phyloP scores from a whole-genome alignment of 2,329 filamentous ascomycete genomes.

The Venturia oleaginea region DNA sequence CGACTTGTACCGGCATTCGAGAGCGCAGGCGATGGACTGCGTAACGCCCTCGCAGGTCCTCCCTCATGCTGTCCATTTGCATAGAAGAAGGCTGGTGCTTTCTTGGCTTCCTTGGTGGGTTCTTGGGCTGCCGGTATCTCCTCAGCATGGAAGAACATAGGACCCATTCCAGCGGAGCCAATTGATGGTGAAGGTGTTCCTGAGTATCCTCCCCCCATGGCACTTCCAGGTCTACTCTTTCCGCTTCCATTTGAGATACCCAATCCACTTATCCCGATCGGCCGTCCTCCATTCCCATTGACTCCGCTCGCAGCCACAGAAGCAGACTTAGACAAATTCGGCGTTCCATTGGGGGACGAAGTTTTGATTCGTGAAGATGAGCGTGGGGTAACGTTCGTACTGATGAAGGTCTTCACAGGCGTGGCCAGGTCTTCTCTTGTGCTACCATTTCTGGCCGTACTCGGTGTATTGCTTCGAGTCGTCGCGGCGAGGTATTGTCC shows the following conservation, averaged over 20 bases:
- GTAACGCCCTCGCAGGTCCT: conserved; percentile 16
- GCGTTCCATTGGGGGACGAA: conserved; percentile 46
- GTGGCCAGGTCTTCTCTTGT: conserved; percentile 43
- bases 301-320: conserved; percentile 24
- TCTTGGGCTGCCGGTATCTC: conserved; percentile 45
- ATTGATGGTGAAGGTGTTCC: conserved; percentile 22
- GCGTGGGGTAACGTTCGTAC: conserved; percentile 66
- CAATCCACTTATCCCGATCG: background rate
- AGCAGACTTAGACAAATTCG: conserved; percentile 26
- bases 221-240: conserved; percentile 27
- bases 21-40: conserved; percentile 27
- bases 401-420: conserved; percentile 48
- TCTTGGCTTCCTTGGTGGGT: conserved; percentile 25
- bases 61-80: conserved; percentile 40
- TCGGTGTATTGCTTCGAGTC: conserved; percentile 22
- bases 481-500: conserved; percentile 22
- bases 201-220: conserved; percentile 14
- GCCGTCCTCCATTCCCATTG: conserved; percentile 7
- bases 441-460: conserved; percentile 25
- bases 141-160: conserved; percentile 89
- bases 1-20: conserved; percentile 22
- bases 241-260: conserved; percentile 9
- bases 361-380: conserved; percentile 63
- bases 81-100: conserved; percentile 43
- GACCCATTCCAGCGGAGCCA: conserved; percentile 23